Evolutionary conservation across 371 early-diverging fungal species (phyloP).

Genomic region (Funneliformis caledonium): DNA sequence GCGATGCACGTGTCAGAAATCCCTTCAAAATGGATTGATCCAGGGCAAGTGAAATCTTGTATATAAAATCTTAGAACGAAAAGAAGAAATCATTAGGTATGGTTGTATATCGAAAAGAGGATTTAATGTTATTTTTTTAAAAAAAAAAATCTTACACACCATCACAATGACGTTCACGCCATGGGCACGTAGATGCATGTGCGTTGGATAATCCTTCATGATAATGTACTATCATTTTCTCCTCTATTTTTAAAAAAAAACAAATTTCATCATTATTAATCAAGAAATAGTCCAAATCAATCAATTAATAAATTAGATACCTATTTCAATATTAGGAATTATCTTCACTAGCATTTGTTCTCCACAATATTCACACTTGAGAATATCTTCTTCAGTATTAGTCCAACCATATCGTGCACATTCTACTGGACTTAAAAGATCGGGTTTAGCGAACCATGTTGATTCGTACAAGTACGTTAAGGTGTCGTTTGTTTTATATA

Average conservation of each 20-base stretch:
- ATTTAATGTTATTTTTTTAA: background rate
- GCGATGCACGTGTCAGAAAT: conserved; percentile 5
- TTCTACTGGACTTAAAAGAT: conserved; percentile 48
- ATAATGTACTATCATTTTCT: conserved; percentile 21
- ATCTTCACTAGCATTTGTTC: conserved; percentile 21
- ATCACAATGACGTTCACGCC: conserved; percentile 37
- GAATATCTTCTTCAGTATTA: conserved; percentile 46
- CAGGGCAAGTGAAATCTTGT: conserved; percentile 3
- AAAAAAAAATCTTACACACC: conserved; percentile 17
- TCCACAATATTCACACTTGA: conserved; percentile 44
- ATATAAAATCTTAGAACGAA: conserved; percentile 12
- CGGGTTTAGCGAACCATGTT: conserved; percentile 53
- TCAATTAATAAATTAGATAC: background rate
- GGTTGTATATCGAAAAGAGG: background rate
- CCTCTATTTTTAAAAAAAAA: background rate
- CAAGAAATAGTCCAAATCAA: background rate
- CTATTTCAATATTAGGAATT: background rate
- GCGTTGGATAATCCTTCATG: conserved; percentile 19
- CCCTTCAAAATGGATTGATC: background rate
- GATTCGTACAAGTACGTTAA: conserved; percentile 36
- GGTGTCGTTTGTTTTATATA: background rate
- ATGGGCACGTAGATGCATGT: conserved; percentile 37
- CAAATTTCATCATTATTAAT: background rate
- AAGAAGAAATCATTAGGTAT: background rate
- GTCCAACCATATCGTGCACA: conserved; percentile 52